phyloP scores from a whole-genome alignment of 805 yeast genomes.

The Myxozyma sirexii region DNA sequence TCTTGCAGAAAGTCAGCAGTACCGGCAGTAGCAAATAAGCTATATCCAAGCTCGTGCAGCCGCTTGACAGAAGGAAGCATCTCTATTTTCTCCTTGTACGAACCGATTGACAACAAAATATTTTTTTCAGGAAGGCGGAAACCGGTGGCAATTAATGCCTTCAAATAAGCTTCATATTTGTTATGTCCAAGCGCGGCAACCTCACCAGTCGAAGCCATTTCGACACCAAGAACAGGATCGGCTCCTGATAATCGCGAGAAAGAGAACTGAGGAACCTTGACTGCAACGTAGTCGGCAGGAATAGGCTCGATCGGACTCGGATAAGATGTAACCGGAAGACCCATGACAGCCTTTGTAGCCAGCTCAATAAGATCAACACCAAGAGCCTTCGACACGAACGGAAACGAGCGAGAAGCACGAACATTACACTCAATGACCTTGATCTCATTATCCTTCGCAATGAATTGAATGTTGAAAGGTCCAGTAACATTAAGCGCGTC shows the following conservation, averaged over 20 bases:
- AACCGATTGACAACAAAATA: constrained; percentile 90
- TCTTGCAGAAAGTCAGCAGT: constrained; percentile 98
- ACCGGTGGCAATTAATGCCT: constrained; percentile 92
- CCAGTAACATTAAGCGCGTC: constrained; percentile 94
- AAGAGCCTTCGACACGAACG: constrained; percentile 95
- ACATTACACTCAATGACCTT: constrained; percentile 98
- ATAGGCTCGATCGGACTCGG: constrained; percentile 82
- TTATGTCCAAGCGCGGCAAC: constrained; percentile 96
- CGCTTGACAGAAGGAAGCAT: constrained; percentile 83
- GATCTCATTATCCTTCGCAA: constrained; percentile 91
- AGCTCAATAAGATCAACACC: constrained; percentile 95
- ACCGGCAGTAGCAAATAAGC: constrained; percentile 96
- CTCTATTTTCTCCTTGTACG: constrained; percentile 94
- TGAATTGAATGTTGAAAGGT: constrained; percentile 95
- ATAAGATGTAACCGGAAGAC: constrained; percentile 82
- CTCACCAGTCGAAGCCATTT: constrained; percentile 99
- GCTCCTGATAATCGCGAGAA: constrained; percentile 97
- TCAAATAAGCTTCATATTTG: constrained; percentile 96
- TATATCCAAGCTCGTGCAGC: constrained; percentile 80
- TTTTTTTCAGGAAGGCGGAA: constrained; percentile 94
- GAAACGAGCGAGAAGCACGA: constrained; percentile 99
- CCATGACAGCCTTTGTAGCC: constrained; percentile 96
- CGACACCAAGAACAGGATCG: constrained; percentile 96
- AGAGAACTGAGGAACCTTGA: constrained; percentile 96
- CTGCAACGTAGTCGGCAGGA: constrained; percentile 76